phyloP scores from a whole-genome alignment of 2,329 filamentous ascomycete species.

The Boeremia lycopersici region DNA sequence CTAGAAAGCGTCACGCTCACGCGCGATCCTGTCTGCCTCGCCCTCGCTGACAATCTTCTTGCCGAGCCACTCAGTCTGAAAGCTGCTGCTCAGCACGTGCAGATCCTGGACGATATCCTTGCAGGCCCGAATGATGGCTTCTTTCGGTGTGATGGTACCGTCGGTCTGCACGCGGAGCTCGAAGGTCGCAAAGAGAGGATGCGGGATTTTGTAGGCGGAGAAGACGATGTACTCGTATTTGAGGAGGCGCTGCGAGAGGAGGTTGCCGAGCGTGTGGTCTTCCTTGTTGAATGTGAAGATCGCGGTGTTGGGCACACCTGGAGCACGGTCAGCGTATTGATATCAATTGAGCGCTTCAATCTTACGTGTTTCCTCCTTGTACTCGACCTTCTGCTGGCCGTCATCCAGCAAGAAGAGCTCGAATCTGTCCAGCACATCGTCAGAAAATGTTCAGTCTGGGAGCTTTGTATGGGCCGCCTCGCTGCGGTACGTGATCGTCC shows the following conservation, averaged over 20 bases:
- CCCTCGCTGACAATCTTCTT: constrained; percentile 46
- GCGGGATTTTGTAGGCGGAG: constrained; percentile 80
- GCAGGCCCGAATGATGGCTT: constrained; percentile 81
- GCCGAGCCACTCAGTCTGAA: constrained; percentile 74
- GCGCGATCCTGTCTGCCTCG: constrained; percentile 39
- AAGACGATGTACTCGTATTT: constrained; percentile 84
- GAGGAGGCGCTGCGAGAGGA: constrained; percentile 84
- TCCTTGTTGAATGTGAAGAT: constrained; percentile 97
- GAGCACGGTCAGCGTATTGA: constrained; percentile 6
- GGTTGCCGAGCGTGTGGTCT: constrained; percentile 92
- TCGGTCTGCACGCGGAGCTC: constrained; percentile 89
- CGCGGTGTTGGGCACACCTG: constrained; percentile 90
- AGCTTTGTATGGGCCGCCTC: not conserved
- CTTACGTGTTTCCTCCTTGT: constrained; percentile 87
- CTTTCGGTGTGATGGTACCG: constrained; percentile 84
- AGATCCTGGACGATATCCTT: constrained; percentile 82
- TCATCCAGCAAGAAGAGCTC: constrained; percentile 88
- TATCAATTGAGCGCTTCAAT: constrained; percentile 15
- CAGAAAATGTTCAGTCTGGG: not conserved
- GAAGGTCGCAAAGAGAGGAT: constrained; percentile 57
- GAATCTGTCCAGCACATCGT: constrained; percentile 59
- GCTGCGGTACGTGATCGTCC: not conserved
- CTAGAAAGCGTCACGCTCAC: constrained; percentile 40
- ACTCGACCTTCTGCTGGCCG: constrained; percentile 91
- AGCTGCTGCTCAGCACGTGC: constrained; percentile 79